These are phyloP conservation scores for Rhizopogon sp. DNA, from an alignment of 768 basidiomycete genomes.

Conservation along the genomic window DNA sequence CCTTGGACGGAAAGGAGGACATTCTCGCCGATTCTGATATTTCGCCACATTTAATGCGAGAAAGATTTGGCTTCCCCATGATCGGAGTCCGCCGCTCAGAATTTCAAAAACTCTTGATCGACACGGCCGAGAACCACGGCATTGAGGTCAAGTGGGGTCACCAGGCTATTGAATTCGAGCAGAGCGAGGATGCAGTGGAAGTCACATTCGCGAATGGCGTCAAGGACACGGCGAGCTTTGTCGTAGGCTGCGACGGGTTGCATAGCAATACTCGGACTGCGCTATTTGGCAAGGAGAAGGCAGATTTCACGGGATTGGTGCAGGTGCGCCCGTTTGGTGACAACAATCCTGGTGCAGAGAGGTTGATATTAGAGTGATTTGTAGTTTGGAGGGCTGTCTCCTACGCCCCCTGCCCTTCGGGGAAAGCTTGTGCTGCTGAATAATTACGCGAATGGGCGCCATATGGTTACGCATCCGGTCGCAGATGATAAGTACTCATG, in stretches of 20 bases:
- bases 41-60: slow-evolving; percentile 13
- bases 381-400: slow-evolving; percentile 33
- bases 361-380: background rate
- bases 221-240: slow-evolving; percentile 31
- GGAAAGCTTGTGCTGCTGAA: slow-evolving; percentile 23
- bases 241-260: slow-evolving; percentile 41
- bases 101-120: slow-evolving; percentile 27
- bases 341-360: no score
- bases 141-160: slow-evolving; percentile 30
- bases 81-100: slow-evolving; percentile 26
- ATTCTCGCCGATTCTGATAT: slow-evolving; percentile 22
- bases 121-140: slow-evolving; percentile 26
- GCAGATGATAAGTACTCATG: slow-evolving; percentile 27
- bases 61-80: slow-evolving; percentile 20
- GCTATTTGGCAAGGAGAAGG: slow-evolving; percentile 32
- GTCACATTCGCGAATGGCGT: slow-evolving; percentile 32
- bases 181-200: slow-evolving; percentile 21
- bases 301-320: slow-evolving; percentile 33
- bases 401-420: slow-evolving; percentile 12
- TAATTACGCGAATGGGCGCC: slow-evolving; percentile 31
- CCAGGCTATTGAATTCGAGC: slow-evolving; percentile 26
- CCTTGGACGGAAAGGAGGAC: slow-evolving; percentile 19
- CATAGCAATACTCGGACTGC: slow-evolving; percentile 34
- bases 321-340: slow-evolving; percentile 23
- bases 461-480: slow-evolving; percentile 33